These are phyloP conservation scores for Dentipellis sp. DNA, from an alignment of 768 basidiomycete genomes.

Conservation along the genomic window DNA sequence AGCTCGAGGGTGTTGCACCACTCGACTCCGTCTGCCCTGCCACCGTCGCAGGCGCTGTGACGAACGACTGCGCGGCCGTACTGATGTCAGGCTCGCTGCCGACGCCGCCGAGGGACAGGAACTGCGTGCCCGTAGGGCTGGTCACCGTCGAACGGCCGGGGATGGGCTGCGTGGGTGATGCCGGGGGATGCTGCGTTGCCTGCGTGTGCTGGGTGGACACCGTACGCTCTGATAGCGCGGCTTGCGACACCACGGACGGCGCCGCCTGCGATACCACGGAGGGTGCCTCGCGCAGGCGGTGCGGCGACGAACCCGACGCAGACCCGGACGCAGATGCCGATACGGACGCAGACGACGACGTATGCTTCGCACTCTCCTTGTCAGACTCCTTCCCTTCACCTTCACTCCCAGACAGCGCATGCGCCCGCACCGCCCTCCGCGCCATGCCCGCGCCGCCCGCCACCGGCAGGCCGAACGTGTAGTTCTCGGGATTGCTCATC, in stretches of 20 bases:
- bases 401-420: slow-evolving; percentile 1
- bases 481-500: slow-evolving; percentile 49
- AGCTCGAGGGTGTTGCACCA: slow-evolving; percentile 37
- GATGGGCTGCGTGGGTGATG: background rate
- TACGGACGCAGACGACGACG: slow-evolving; percentile 12
- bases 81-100: slow-evolving; percentile 52
- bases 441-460: slow-evolving; percentile 26
- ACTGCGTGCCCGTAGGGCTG: slow-evolving; percentile 15
- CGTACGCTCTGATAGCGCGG: slow-evolving; percentile 9
- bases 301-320: slow-evolving; percentile 3
- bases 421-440: slow-evolving; percentile 15
- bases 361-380: slow-evolving; percentile 8
- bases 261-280: slow-evolving; percentile 16
- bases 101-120: slow-evolving; percentile 14
- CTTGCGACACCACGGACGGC: slow-evolving; percentile 16
- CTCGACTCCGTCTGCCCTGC: slow-evolving; percentile 43
- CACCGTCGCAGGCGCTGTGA: slow-evolving; percentile 55
- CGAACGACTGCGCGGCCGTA: slow-evolving; percentile 59
- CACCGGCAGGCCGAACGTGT: slow-evolving; percentile 64
- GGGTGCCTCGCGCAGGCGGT: slow-evolving; percentile 9
- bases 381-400: slow-evolving; percentile 13
- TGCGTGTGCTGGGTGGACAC: slow-evolving; percentile 1
- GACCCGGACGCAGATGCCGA: slow-evolving; percentile 2
- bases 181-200: slow-evolving; percentile 6
- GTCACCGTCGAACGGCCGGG: slow-evolving; percentile 13